A percentile compares a stretch with the other conserved stretches of the same genome.
Evolutionary conservation across 2,329 filamentous ascomycete genomes (phyloP).

Genomic region (Exophiala sideris): DNA sequence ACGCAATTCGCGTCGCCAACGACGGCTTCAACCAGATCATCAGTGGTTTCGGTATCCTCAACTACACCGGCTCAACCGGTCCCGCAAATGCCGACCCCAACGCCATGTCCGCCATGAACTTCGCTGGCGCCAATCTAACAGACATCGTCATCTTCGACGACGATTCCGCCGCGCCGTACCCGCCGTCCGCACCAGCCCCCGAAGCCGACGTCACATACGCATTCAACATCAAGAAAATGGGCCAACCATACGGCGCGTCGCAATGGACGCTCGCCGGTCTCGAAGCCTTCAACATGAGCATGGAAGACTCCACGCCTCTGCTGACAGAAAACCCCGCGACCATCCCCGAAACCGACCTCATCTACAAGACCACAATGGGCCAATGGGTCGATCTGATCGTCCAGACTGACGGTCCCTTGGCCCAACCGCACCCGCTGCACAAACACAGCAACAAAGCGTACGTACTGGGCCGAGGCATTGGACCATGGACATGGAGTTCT

Average conservation of each 20-base stretch:
- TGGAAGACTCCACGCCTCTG: constrained; percentile 43
- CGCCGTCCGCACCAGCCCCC: constrained; percentile 43
- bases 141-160: constrained; percentile 47
- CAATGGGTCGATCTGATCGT: constrained; percentile 58
- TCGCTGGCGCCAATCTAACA: constrained; percentile 45
- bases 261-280: constrained; percentile 54
- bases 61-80: constrained; percentile 34
- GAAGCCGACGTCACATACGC: constrained; percentile 48
- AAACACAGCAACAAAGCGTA: constrained; percentile 63
- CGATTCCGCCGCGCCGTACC: constrained; percentile 46
- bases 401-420: constrained; percentile 40
- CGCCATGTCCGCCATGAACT: constrained; percentile 48
- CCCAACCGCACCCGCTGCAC: constrained; percentile 62
- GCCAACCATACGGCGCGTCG: constrained; percentile 41
- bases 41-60: constrained; percentile 51
- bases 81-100: constrained; percentile 25
- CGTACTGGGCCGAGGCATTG: constrained; percentile 52
- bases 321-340: constrained; percentile 45
- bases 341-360: constrained; percentile 43
- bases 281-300: constrained; percentile 34
- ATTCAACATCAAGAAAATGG: constrained; percentile 31
- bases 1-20: constrained; percentile 50
- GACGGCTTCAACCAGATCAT: constrained; percentile 54
- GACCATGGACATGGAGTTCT: constrained; percentile 51
- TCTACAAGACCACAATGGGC: constrained; percentile 47